phyloP scores from a whole-genome alignment of 345 rosid species.

The Populus alba region DNA sequence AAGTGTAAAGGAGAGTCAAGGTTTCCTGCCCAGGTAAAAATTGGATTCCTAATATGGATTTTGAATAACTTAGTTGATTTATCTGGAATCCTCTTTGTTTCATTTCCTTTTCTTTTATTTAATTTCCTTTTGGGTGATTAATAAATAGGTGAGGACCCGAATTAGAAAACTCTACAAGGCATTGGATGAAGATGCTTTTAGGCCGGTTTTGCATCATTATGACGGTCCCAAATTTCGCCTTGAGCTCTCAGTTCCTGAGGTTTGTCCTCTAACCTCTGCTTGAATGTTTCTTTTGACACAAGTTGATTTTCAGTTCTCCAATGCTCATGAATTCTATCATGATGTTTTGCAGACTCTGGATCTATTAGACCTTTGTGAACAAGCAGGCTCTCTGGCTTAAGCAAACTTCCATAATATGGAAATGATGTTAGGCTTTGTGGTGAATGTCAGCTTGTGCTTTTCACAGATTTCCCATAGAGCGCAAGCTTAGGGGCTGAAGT shows the following conservation, averaged over 20 bases:
- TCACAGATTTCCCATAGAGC: slow-evolving; percentile 40
- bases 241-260: slow-evolving; percentile 99
- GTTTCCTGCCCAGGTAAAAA: slow-evolving; percentile 91
- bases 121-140: background rate
- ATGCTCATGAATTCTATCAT: background rate
- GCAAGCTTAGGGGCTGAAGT: slow-evolving; percentile 44
- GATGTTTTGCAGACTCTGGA: slow-evolving; percentile 69
- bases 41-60: background rate
- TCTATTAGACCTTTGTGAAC: slow-evolving; percentile 86
- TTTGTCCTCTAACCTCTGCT: slow-evolving; percentile 7
- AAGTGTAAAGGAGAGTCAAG: slow-evolving; percentile 98
- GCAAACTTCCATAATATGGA: slow-evolving; percentile 17
- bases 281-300: background rate
- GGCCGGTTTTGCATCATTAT: slow-evolving; percentile 95
- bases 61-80: background rate
- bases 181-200: slow-evolving; percentile 92
- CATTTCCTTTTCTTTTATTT: background rate
- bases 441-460: slow-evolving; percentile 34
- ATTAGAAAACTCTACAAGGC: slow-evolving; percentile 88
- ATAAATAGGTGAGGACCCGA: slow-evolving; percentile 69
- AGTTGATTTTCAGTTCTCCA: background rate
- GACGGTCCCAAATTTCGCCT: slow-evolving; percentile 99
- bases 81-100: background rate
- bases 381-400: slow-evolving; percentile 71
- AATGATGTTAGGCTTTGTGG: slow-evolving; percentile 24